Evolutionary conservation across 2,329 filamentous ascomycete genomes (phyloP), one percentile per base, ranked within the genome.

Genomic region (Fusarium mangiferae): DNA sequence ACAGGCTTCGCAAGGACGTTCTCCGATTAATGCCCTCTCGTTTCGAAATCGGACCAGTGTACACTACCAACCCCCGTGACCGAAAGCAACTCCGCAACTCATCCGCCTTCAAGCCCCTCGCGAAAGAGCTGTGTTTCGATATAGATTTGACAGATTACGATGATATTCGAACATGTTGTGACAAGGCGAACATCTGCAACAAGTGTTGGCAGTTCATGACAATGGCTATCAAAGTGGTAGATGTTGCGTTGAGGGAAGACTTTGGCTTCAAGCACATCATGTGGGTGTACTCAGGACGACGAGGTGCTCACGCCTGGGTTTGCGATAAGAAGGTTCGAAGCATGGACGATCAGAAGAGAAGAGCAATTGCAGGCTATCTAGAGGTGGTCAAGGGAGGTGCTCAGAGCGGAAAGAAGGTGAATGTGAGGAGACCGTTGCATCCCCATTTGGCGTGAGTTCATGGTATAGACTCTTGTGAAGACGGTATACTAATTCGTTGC

Each of bases 121-220:
- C 93, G 63, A 99, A 99, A 82, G 96, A 99, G 82, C 86, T 99
- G 44, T 98, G 98, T 78, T 98, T 99, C 83, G 96, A 99, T 92
- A 98, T 99, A 78, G 96, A 99, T 89, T 89, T 99, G 89, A 98
- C 96, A 62, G 96, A 98, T 84, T 99, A 99, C 83, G 96, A 99
- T 81, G 94, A 97, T 75, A 94, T 99, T 74, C 92, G 96, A 76
- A 98, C 95, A 35, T 99, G 96, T 84, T 99, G 96, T 82, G 91
- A 92, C 78, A 95, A 96, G 81, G 94, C 96, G 14, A 97, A 94
- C 77, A 98, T 99, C 74, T 99, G 96, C 82, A 88, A 87, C 75
- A 96, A 95, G 81, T 99, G 96, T 85, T 99, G 96, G 96, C 88
- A 93, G 56, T 99, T 98, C 82, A 97, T 98, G 77, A 98, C 94